A percentile compares a stretch with the other conserved stretches of the same genome.
These are phyloP conservation scores for Mycogone perniciosa DNA, from an alignment of 2,329 filamentous ascomycete species.

Conservation along the genomic window DNA sequence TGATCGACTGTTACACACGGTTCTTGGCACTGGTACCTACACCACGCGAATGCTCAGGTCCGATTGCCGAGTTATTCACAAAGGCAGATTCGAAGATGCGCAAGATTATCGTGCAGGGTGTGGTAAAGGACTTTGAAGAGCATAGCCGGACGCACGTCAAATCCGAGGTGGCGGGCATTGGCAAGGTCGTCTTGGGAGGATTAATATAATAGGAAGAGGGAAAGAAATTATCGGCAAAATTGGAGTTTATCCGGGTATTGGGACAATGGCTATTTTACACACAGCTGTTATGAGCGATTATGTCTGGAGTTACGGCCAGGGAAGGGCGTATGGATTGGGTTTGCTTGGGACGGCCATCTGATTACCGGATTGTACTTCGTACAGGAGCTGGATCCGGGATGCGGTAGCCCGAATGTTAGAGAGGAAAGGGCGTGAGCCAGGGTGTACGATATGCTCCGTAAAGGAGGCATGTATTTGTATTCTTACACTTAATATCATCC, in stretches of 20 bases:
- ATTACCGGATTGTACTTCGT: too few relatives aligned
- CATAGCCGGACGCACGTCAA: constrained; percentile 68
- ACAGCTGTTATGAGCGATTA: not conserved
- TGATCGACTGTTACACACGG: constrained; percentile 85
- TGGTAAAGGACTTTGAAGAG: constrained; percentile 92
- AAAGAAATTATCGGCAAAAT: not conserved
- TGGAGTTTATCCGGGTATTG: not conserved
- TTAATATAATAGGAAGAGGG: constrained; percentile 54
- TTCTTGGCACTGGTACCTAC: constrained; percentile 70
- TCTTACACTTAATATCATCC: not conserved
- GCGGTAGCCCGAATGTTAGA: not conserved
- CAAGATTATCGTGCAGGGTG: constrained; percentile 80
- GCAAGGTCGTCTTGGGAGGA: constrained; percentile 83
- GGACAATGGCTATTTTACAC: not conserved
- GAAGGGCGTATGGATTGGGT: too few relatives aligned
- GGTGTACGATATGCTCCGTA: not conserved
- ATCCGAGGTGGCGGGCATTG: constrained; percentile 76
- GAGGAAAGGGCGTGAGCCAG: not conserved
- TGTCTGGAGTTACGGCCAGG: not conserved
- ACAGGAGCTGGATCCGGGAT: not conserved
- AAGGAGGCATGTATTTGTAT: constrained; percentile 1
- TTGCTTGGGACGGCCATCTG: not conserved
- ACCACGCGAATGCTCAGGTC: constrained; percentile 62
- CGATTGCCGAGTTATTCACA: constrained; percentile 75
- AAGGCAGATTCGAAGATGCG: constrained; percentile 83